These are phyloP conservation scores for Gautieria morchelliformis DNA, from an alignment of 768 basidiomycete species.

Conservation along the genomic window DNA sequence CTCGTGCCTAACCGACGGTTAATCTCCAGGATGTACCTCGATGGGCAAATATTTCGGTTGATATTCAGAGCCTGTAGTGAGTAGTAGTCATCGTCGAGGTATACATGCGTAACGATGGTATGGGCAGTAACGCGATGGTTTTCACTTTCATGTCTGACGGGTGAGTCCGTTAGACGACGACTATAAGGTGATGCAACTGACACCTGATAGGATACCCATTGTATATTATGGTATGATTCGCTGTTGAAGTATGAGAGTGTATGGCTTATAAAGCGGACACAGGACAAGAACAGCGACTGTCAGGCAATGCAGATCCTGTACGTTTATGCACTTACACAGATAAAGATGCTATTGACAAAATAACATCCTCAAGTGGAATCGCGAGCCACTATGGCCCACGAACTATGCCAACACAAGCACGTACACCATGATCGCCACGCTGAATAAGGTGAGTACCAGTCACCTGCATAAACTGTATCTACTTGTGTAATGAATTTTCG, in stretches of 20 bases:
- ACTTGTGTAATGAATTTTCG: background rate
- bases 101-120: background rate
- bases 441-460: constrained; percentile 41
- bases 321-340: constrained; percentile 12
- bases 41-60: constrained; percentile 64
- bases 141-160: constrained; percentile 72
- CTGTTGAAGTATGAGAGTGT: background rate
- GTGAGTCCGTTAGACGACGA: constrained; percentile 13
- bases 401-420: constrained; percentile 47
- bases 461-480: background rate
- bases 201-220: constrained; percentile 48
- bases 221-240: constrained; percentile 49
- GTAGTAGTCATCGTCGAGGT: constrained; percentile 13
- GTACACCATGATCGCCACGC: constrained; percentile 46
- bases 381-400: constrained; percentile 69
- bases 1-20: background rate
- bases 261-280: background rate
- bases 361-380: constrained; percentile 41
- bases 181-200: background rate
- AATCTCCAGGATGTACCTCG: constrained; percentile 46
- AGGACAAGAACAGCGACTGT: constrained; percentile 63
- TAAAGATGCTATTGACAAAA: background rate
- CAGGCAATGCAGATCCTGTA: constrained; percentile 58
- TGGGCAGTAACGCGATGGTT: constrained; percentile 58
- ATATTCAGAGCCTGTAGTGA: constrained; percentile 61